phyloP scores from a whole-genome alignment of 2,329 filamentous ascomycete species.

The Aspergillus ibericus region DNA sequence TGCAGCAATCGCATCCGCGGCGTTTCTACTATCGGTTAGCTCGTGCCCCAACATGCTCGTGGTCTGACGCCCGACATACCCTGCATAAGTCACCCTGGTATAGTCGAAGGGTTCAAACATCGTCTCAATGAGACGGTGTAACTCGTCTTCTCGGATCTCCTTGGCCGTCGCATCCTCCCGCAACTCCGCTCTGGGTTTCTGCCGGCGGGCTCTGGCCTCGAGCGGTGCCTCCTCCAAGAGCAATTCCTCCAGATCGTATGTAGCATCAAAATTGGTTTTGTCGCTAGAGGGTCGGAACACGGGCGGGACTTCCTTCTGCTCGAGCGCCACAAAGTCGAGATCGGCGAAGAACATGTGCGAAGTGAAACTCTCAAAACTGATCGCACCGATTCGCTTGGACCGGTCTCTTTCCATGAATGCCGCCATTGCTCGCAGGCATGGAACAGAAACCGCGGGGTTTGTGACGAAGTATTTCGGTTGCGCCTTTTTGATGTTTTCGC shows the following conservation, averaged over 20 bases:
- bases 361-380: constrained; percentile 78
- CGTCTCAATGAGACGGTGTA: constrained; percentile 90
- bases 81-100: constrained; percentile 75
- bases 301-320: constrained; percentile 83
- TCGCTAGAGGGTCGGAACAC: constrained; percentile 92
- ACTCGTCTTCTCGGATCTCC: constrained; percentile 90
- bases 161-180: constrained; percentile 94
- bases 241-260: constrained; percentile 93
- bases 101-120: constrained; percentile 97
- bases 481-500: constrained; percentile 76
- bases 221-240: constrained; percentile 91
- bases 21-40: constrained; percentile 27
- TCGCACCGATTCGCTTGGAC: constrained; percentile 76
- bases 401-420: constrained; percentile 79
- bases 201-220: constrained; percentile 85
- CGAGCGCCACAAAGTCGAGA: constrained; percentile 80
- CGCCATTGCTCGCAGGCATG: constrained; percentile 85
- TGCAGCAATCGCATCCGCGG: constrained; percentile 43
- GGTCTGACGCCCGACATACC: constrained; percentile 51
- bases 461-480: constrained; percentile 90
- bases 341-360: constrained; percentile 85
- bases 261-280: constrained; percentile 98
- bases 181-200: constrained; percentile 87
- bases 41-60: not conserved
- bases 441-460: constrained; percentile 81